Base-by-base conservation (phyloP, 306 rosid species). In the Neltuma alba region DNA sequence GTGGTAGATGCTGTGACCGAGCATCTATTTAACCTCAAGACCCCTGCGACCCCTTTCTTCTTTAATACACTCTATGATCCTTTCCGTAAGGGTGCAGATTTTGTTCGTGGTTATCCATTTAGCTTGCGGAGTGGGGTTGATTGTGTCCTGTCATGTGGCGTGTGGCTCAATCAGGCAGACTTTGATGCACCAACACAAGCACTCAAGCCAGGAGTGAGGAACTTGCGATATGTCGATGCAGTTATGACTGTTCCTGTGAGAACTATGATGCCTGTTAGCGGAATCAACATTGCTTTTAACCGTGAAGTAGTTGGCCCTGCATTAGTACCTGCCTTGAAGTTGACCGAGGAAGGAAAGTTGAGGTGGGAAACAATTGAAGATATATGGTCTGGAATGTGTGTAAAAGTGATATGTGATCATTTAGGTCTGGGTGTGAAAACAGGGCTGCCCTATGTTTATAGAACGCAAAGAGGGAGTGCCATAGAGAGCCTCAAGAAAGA, bases 341-440 rank as follows among this genome's bases (percentile, higher is more conserved):
- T 92, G 85, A 81, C 87, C 6, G 95, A 91, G 69, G 99, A 95
- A 83, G 99, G 99, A 55, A 95, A 89, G 85, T 74, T 92, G 6
- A 87, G 99, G 83, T 95, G 97, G 97, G 99, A 95, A 85, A 95
- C 99, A 31, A 83, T 88, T 89, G 99, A 92, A 88, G 99, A 95
- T 81, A 80, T 95, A 78, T 95, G 99, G 99, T 83, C 83, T 20
- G 99, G 98, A 77, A 86, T 94, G 91, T 94, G 99, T 79, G 90
- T 85, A 13, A 94, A 94, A 83, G 95, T 85, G 15, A 76, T 89
- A 31, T 92, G 97, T 67, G 97, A 92, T 79, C 97, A 92, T 85
- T 84, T 94, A 31, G 83, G 89, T 28, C 78, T 89, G 7, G 99
- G 99, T 30, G 95, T 94, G 70, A 94, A 94, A 85, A 91, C 78